These are phyloP conservation scores for Pleurozium schreberi DNA, from an alignment of 225 moss, liverwort and hornwort genomes.

Conservation along the genomic window DNA sequence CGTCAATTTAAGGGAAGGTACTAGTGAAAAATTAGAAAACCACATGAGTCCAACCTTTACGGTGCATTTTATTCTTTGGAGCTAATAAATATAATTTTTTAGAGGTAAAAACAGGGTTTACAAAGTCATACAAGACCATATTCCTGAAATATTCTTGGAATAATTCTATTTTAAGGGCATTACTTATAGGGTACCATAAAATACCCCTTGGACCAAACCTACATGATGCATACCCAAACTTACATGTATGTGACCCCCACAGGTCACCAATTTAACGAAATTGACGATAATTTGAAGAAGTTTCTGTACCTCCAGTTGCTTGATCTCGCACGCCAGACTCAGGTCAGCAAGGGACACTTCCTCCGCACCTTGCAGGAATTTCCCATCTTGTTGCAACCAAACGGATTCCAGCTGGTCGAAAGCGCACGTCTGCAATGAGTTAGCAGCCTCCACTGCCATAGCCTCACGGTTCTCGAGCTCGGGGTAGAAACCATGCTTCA, in stretches of 20 bases:
- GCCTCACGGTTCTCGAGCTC: background rate
- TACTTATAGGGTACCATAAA: background rate
- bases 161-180: background rate
- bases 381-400: background rate
- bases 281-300: background rate
- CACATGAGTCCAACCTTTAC: rapidly evolving
- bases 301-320: constrained; percentile 31
- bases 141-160: background rate
- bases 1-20: rapidly evolving
- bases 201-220: background rate
- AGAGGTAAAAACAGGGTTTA: background rate
- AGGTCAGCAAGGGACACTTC: constrained; percentile 37
- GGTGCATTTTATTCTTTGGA: rapidly evolving
- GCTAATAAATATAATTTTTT: background rate
- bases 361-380: constrained; percentile 12
- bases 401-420: background rate
- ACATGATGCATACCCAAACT: background rate
- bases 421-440: background rate
- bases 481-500: background rate
- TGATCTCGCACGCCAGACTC: constrained; percentile 35
- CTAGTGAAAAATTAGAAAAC: background rate
- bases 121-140: background rate
- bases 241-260: background rate
- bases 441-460: background rate
- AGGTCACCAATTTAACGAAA: background rate